Conservation (phyloP, 345 rosid genomes). For the Syzygium aromaticum region DNA sequence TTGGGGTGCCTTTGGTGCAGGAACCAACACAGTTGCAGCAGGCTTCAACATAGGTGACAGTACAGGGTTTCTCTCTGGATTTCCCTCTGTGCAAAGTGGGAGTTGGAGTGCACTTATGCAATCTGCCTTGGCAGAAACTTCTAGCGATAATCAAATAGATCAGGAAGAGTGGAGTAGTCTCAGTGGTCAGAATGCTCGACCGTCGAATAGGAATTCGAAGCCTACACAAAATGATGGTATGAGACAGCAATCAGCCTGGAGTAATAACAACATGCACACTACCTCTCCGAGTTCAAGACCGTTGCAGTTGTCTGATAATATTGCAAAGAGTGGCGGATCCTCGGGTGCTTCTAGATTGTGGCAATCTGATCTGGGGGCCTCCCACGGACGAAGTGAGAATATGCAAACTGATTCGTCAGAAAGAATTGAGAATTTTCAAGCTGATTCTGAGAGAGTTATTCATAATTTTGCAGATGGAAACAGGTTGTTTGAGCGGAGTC, state of each 20-base stretch:
- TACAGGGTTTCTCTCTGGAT: constrained; percentile 34
- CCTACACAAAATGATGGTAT: constrained; percentile 12
- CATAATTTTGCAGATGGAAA: constrained; percentile 30
- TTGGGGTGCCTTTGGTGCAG: constrained; percentile 75
- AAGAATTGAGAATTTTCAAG: constrained; percentile 2
- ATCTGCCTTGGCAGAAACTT: constrained; percentile 93
- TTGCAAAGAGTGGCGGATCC: constrained; percentile 8
- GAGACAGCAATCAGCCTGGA: constrained; percentile 30
- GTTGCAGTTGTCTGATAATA: constrained; percentile 13
- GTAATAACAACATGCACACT: constrained; percentile 18
- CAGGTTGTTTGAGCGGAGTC: constrained; percentile 31
- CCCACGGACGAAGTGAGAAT: constrained; percentile 30
- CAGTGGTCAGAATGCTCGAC: constrained; percentile 18
- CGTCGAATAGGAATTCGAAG: constrained; percentile 15
- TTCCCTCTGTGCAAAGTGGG: constrained; percentile 82
- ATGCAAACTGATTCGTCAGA: constrained; percentile 30
- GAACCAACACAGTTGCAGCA: constrained; percentile 30
- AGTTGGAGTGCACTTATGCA: constrained; percentile 99
- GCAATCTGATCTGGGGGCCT: constrained; percentile 22
- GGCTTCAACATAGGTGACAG: constrained; percentile 34
- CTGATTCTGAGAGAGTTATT: neutral
- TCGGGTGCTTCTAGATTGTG: constrained; percentile 10
- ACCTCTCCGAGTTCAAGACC: constrained; percentile 14
- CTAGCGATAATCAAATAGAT: constrained; percentile 37
- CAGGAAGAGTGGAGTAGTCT: constrained; percentile 59